Base-by-base conservation (phyloP, 768 basidiomycete genomes). In the Fistulinella prunicolor region DNA sequence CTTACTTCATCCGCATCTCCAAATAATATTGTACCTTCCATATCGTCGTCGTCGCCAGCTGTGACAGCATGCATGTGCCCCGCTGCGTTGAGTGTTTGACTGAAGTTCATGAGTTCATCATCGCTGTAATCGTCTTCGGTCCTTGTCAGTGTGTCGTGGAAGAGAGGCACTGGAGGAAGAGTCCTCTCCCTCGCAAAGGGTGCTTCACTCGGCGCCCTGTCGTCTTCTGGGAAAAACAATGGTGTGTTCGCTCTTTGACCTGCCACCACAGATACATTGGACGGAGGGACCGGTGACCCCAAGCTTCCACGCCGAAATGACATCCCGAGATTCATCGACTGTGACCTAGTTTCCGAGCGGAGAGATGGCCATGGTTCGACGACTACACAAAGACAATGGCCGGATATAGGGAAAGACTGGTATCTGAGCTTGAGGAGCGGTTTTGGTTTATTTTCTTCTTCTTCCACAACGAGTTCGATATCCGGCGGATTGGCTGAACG, bases 1-100 rank as follows among this genome's bases (percentile, higher is more conserved):
- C 73, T 77, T 24, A 71, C 69, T 69, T 92, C 89, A 58, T 92
- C 89, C 28, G 89, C 90, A 65, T 93, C 89, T 10, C 85, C 89
- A 53, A 89, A 86, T 35, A 90, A 79, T 34, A 82, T 76, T 12
- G 78, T 79, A 30, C 81, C 83, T 48, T 89, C 87, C 58, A 85
- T 78, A 36, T 86, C 87, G 36, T 89, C 86, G 23, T 86, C 86
- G 45, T 89, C 86, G 20, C 85, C 81, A 9, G 72, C 74, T n/a
- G 74, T 76, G 1, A 78, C 79, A n/a, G 78, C 73, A 45, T 77
- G 73, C 53, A 75, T 70, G 38, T 80, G 79, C 14, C 81, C 81
- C 13, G 75, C 72, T 32, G 76, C 70, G 51, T 78, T 78, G 41
- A 93, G 72, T 22, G 79, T 72, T 59, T 91, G 89, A 58, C 86